Conservation (phyloP, 352 stramenopile genomes). For the Globisporangium middletonii region DNA sequence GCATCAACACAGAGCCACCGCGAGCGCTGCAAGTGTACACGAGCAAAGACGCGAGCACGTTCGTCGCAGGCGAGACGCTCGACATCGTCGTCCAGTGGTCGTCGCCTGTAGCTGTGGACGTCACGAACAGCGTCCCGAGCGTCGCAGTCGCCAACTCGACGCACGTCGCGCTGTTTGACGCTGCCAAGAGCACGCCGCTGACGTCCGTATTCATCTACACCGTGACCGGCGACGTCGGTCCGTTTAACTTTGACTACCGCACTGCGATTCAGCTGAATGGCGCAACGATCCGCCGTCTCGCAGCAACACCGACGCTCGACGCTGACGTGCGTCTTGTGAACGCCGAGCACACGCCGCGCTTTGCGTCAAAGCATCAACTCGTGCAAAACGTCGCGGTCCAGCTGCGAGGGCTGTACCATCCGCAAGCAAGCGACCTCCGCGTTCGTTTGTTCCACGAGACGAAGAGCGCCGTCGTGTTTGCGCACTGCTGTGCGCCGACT, state of each 20-base stretch:
- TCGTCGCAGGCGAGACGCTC: slow-evolving; percentile 53
- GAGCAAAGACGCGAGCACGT: slow-evolving; percentile 49
- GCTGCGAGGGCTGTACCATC: slow-evolving; percentile 65
- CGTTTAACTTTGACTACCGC: slow-evolving; percentile 47
- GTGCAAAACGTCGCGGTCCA: slow-evolving; percentile 40
- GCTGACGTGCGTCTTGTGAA: slow-evolving; percentile 34
- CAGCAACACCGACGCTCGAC: slow-evolving; percentile 23
- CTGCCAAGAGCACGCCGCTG: slow-evolving; percentile 26
- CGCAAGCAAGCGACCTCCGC: slow-evolving; percentile 43
- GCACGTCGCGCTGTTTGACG: slow-evolving; percentile 30
- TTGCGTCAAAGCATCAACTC: slow-evolving; percentile 59
- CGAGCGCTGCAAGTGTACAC: slow-evolving; percentile 44
- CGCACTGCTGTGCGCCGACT: slow-evolving; percentile 26
- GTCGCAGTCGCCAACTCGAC: slow-evolving; percentile 35
- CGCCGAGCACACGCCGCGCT: slow-evolving; percentile 23
- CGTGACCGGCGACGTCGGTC: slow-evolving; percentile 16
- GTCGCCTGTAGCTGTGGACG: slow-evolving; percentile 28
- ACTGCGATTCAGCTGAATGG: slow-evolving; percentile 39
- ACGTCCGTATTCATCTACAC: slow-evolving; percentile 49
- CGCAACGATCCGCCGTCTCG: slow-evolving; percentile 37
- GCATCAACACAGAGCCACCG: slow-evolving; percentile 40
- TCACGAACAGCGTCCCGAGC: slow-evolving; percentile 22
- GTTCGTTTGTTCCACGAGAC: slow-evolving; percentile 47
- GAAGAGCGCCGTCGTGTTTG: slow-evolving; percentile 31
- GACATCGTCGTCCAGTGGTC: slow-evolving; percentile 66